phyloP scores from a whole-genome alignment of 106 monocot species.

The Dendrobium chrysotoxum region DNA sequence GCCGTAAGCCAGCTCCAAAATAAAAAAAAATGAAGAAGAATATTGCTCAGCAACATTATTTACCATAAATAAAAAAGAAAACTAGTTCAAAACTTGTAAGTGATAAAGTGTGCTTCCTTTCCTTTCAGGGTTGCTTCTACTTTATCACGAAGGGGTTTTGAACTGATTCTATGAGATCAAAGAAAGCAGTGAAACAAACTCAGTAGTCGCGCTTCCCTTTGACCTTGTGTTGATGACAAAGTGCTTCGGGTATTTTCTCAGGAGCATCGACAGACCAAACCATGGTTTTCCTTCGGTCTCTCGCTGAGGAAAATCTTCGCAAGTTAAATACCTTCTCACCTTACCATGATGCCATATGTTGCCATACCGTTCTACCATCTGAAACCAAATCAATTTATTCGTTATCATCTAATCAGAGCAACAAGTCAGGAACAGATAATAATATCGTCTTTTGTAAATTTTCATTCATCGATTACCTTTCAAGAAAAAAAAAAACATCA shows the following conservation, averaged over 20 bases:
- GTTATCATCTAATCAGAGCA: background rate
- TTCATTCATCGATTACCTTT: background rate
- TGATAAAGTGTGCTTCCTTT: no score
- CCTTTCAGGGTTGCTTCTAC: no score
- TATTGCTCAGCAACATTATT: no score
- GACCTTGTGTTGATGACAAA: conserved; percentile 37
- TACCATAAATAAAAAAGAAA: no score
- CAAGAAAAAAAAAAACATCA: no score
- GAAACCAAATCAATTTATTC: background rate
- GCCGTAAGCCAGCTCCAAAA: no score
- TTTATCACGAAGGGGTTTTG: background rate
- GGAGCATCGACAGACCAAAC: conserved; percentile 27
- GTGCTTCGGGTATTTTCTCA: conserved; percentile 37
- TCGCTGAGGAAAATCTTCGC: conserved; percentile 21
- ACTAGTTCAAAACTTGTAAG: no score
- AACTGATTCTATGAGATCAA: conserved; percentile 7
- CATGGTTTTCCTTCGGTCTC: conserved; percentile 32
- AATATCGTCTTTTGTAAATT: background rate
- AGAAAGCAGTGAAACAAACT: conserved; percentile 38
- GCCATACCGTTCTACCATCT: conserved; percentile 30
- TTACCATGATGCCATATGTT: conserved; percentile 37
- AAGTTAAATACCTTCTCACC: conserved; percentile 30
- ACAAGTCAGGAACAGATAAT: background rate
- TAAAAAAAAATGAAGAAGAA: no score
- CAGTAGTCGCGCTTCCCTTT: conserved; percentile 8